Base-by-base conservation (phyloP, 2,329 filamentous ascomycete genomes). In the Diaporthe capsici region DNA sequence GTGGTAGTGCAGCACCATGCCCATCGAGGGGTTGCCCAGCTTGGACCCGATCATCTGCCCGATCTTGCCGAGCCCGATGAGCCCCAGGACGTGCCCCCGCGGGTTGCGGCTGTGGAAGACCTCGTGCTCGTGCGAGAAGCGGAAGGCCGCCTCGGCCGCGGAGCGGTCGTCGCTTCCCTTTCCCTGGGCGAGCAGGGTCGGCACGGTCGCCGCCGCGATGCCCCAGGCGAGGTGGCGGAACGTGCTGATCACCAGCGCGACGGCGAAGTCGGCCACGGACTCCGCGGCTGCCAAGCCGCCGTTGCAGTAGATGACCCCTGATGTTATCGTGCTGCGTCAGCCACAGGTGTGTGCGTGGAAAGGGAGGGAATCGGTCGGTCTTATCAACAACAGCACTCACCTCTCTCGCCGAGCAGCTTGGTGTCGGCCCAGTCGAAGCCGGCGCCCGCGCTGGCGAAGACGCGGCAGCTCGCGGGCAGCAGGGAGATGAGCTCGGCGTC, bases 221-320 rank as follows among this genome's bases (percentile, higher is more conserved):
- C 89, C 92, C 90, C 92, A 94, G 1, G 90, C 87, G 17, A 95
- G 88, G 61, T 90, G 88, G 71, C 93, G 91, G 85, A 94, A 95
- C 20, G 90, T 91, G 12, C 90, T 89, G 68, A 95, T 89, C 78
- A 95, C 90, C 79, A 93, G 88, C 80, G 91, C 92, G 55, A 94
- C 86, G 25, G 92, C 91, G 77, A 94, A 91, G 82, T 95, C 94
- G 70, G 93, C 93, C 1, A 95, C 93, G 6, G 93, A 91, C 80
- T 95, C 93, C 9, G 92, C 92, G 49, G 92, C 92, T 0, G 93
- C 92, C 2, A 91, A 88, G 2, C 92, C 93, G 3, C 91, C 89
- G 84, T 95, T 95, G 86, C 93, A 95, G 84, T 95, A 95, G 71
- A 93, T 84, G 77, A 94, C 90, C 51, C 91, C 89, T 89, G 68